Conservation (phyloP, 306 rosid genomes). For the Fagus sylvatica region DNA sequence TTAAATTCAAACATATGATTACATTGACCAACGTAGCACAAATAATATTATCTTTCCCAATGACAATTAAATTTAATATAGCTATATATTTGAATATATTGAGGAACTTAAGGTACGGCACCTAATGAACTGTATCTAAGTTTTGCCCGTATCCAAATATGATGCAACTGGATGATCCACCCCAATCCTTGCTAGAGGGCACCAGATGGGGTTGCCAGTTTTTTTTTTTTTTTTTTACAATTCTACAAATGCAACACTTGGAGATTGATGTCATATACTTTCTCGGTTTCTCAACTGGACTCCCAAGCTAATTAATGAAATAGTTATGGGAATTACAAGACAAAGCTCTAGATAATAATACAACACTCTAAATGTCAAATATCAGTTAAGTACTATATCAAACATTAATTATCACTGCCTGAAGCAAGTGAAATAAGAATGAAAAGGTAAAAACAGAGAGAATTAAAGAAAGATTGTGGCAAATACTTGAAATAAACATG, state of each 20-base stretch:
- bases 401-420: background rate
- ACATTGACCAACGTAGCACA: no score
- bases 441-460: constrained; percentile 2
- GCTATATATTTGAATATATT: no score
- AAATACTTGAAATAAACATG: no score
- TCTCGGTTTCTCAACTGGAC: background rate
- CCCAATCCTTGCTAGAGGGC: background rate
- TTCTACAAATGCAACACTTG: background rate
- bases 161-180: background rate
- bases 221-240: background rate
- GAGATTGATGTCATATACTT: background rate
- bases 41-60: no score
- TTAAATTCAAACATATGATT: no score
- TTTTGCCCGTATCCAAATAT: background rate
- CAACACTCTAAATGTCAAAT: background rate
- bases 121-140: no score
- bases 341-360: background rate
- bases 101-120: no score
- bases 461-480: background rate
- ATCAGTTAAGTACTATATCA: background rate
- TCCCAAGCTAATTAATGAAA: background rate
- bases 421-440: background rate
- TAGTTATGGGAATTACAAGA: background rate
- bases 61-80: no score
- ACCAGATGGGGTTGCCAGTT: background rate